Percentiles rank a stretch among this genome's conserved stretches.
Evolutionary conservation across 2,329 filamentous ascomycete genomes (phyloP).

Genomic region (Aspergillus terreus): DNA sequence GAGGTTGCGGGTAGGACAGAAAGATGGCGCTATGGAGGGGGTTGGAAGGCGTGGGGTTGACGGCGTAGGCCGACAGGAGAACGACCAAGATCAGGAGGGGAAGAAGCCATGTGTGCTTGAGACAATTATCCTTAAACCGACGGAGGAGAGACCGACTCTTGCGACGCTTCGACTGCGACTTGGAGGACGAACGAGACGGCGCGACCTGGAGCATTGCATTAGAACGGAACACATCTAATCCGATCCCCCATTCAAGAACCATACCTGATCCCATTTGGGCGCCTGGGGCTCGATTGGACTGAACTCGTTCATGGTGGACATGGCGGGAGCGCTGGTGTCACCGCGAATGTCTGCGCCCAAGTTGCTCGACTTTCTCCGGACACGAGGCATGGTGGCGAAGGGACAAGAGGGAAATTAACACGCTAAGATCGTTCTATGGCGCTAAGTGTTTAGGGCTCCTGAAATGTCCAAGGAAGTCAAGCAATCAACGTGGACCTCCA

Average conservation of each 20-base stretch:
- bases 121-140: constrained; percentile 39
- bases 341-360: constrained; percentile 46
- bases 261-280: constrained; percentile 29
- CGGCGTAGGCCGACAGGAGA: constrained; percentile 65
- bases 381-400: constrained; percentile 32
- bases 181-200: constrained; percentile 20
- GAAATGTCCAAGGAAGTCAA: too few species aligned
- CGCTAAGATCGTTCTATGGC: background rate
- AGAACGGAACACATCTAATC: background rate
- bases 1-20: constrained; percentile 76
- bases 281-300: constrained; percentile 29
- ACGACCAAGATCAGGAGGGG: constrained; percentile 66
- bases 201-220: constrained; percentile 13
- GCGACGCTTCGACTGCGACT: constrained; percentile 42
- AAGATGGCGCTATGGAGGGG: constrained; percentile 79
- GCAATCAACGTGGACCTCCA: too few species aligned
- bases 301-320: constrained; percentile 43
- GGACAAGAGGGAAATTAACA: background rate
- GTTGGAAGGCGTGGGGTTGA: constrained; percentile 75
- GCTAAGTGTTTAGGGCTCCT: too few species aligned
- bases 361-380: constrained; percentile 41
- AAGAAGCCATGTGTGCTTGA: constrained; percentile 58
- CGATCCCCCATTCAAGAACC: background rate
- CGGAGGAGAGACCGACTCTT: constrained; percentile 41
- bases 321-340: constrained; percentile 44